A percentile compares a stretch with the other conserved stretches of the same genome.
phyloP scores from a whole-genome alignment of 495 filamentous ascomycete species.

The Rhizodiscina lignyota region DNA sequence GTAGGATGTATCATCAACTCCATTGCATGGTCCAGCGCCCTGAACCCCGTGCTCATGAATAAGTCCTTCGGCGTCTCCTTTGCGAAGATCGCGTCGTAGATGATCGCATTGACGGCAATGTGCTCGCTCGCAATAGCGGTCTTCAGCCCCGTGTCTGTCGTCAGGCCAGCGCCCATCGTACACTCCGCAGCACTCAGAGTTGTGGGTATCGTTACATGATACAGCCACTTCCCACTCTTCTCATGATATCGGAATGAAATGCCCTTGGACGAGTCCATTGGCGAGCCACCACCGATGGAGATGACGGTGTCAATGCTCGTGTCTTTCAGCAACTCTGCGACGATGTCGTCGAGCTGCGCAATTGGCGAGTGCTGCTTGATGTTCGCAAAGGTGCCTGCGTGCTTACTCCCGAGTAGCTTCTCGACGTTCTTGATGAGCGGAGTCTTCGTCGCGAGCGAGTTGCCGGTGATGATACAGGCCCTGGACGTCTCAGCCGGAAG shows the following conservation, averaged over 20 bases:
- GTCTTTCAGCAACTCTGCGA: conserved; percentile 25
- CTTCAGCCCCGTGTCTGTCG: conserved; percentile 24
- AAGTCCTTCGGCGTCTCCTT: conserved; percentile 25
- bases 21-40: conserved; percentile 32
- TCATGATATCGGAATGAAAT: conserved; percentile 26
- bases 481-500: conserved; percentile 24
- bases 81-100: conserved; percentile 29
- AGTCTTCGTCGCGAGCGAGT: conserved; percentile 30
- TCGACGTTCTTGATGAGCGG: conserved; percentile 27
- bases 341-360: conserved; percentile 25
- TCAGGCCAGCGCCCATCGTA: conserved; percentile 27
- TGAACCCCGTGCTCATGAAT: conserved; percentile 27
- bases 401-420: conserved; percentile 22
- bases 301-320: conserved; percentile 29
- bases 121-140: conserved; percentile 17
- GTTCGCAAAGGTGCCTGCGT: conserved; percentile 29
- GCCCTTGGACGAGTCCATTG: conserved; percentile 32
- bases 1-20: conserved; percentile 33
- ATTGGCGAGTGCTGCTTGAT: conserved; percentile 32
- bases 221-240: conserved; percentile 23
- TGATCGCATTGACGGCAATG: conserved; percentile 22
- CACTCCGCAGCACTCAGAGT: conserved; percentile 32
- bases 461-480: conserved; percentile 34
- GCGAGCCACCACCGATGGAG: conserved; percentile 29
- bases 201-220: conserved; percentile 32